These are phyloP conservation scores for Baeospora myosura DNA, from an alignment of 1,284 basidiomycete genomes.

Conservation along the genomic window DNA sequence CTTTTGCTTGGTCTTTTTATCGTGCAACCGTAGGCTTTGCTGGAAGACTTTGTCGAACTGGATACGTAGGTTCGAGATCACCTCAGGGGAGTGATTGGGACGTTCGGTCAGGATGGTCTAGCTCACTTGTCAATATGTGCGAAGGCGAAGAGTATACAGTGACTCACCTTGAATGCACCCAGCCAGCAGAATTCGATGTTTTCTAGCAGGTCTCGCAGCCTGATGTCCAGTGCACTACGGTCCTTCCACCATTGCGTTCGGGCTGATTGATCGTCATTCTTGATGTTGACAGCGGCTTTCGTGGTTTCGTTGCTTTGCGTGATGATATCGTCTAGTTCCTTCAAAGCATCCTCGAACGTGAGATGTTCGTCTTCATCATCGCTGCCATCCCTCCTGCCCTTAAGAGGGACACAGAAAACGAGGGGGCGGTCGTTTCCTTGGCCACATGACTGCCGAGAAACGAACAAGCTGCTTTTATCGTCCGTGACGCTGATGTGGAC, in stretches of 20 bases:
- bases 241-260: slow-evolving; percentile 82
- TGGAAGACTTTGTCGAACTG: slow-evolving; percentile 74
- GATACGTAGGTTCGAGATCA: slow-evolving; percentile 48
- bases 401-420: slow-evolving; percentile 84
- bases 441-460: slow-evolving; percentile 70
- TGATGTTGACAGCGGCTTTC: slow-evolving; percentile 66
- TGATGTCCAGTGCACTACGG: slow-evolving; percentile 67
- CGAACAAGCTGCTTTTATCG: slow-evolving; percentile 77
- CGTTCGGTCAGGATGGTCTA: slow-evolving; percentile 69
- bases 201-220: slow-evolving; percentile 70
- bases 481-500: slow-evolving; percentile 79
- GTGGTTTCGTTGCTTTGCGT: slow-evolving; percentile 71
- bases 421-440: slow-evolving; percentile 45
- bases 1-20: slow-evolving; percentile 40
- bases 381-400: slow-evolving; percentile 71
- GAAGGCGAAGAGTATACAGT: background rate
- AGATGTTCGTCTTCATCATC: slow-evolving; percentile 71
- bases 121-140: background rate
- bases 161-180: slow-evolving; percentile 89
- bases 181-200: slow-evolving; percentile 96
- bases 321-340: slow-evolving; percentile 77
- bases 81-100: slow-evolving; percentile 35
- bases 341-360: slow-evolving; percentile 67
- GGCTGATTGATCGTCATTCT: slow-evolving; percentile 58
- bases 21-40: slow-evolving; percentile 50